phyloP scores from a whole-genome alignment of 2,329 filamentous ascomycete genomes.

The Penicillium sp. region DNA sequence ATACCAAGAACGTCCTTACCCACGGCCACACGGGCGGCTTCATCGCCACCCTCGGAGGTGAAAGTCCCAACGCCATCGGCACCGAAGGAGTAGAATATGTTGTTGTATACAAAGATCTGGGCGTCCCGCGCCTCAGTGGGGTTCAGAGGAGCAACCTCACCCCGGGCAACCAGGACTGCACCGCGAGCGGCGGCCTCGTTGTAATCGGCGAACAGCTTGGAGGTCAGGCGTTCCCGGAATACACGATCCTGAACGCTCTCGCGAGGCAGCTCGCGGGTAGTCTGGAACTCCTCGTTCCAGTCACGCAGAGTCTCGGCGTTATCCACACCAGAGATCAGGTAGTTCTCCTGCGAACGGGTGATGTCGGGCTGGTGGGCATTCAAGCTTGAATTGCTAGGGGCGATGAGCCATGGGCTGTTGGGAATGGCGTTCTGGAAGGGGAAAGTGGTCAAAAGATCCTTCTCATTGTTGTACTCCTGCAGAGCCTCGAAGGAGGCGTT shows the following conservation, averaged over 20 bases:
- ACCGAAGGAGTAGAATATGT: conserved; percentile 98
- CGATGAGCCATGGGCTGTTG: conserved; percentile 82
- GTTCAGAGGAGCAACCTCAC: conserved; percentile 87
- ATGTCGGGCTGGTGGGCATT: conserved; percentile 71
- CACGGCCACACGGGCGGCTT: conserved; percentile 88
- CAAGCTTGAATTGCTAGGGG: conserved; percentile 53
- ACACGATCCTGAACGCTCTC: conserved; percentile 91
- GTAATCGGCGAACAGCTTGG: conserved; percentile 95
- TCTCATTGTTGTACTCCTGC: conserved; percentile 73
- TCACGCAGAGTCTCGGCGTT: conserved; percentile 90
- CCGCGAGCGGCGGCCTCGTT: conserved; percentile 89
- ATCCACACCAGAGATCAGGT: conserved; percentile 78
- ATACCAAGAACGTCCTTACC: conserved; percentile 95
- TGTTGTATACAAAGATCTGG: conserved; percentile 99
- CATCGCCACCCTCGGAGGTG: conserved; percentile 88
- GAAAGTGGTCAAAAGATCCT: conserved; percentile 83
- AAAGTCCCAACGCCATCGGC: conserved; percentile 97
- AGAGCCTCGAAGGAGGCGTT: conserved; percentile 63
- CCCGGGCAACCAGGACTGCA: conserved; percentile 81
- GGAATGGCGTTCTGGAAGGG: conserved; percentile 93
- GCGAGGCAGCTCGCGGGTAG: conserved; percentile 84
- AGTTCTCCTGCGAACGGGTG: conserved; percentile 85
- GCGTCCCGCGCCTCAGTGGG: conserved; percentile 86
- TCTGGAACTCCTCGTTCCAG: conserved; percentile 99
- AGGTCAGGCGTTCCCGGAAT: conserved; percentile 85